Evolutionary conservation across 2,329 filamentous ascomycete species (phyloP).

Genomic region (Claviceps sp.): DNA sequence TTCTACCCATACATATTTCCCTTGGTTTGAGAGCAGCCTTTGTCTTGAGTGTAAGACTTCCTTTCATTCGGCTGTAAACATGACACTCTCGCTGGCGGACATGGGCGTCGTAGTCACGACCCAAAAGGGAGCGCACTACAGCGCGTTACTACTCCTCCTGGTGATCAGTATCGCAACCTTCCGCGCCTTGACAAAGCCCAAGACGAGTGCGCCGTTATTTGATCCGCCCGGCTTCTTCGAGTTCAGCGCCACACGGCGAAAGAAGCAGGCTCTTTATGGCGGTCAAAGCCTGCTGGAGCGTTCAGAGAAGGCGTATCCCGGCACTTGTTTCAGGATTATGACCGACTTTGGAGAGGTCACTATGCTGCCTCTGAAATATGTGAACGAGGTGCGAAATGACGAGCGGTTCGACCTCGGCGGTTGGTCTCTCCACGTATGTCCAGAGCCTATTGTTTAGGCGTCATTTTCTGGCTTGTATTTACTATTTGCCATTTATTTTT

Average conservation of each 20-base stretch:
- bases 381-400: not conserved
- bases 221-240: slow-evolving; percentile 1
- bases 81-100: not conserved
- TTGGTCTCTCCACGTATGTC: not conserved
- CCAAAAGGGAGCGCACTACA: not conserved
- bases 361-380: not conserved
- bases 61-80: not conserved
- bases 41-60: too few relatives aligned
- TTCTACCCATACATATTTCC: too few relatives aligned
- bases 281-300: not conserved
- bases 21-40: too few relatives aligned
- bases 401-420: not conserved
- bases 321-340: not conserved
- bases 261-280: not conserved
- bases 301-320: not conserved
- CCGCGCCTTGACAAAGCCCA: not conserved
- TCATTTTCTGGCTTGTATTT: not conserved
- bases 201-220: not conserved
- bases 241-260: not conserved
- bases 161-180: not conserved
- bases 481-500: not conserved
- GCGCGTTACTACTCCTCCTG: not conserved
- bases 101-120: not conserved
- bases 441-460: too few relatives aligned
- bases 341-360: not conserved